Conservation (phyloP, 495 filamentous ascomycete genomes). For the Cenococcum geophilum region DNA sequence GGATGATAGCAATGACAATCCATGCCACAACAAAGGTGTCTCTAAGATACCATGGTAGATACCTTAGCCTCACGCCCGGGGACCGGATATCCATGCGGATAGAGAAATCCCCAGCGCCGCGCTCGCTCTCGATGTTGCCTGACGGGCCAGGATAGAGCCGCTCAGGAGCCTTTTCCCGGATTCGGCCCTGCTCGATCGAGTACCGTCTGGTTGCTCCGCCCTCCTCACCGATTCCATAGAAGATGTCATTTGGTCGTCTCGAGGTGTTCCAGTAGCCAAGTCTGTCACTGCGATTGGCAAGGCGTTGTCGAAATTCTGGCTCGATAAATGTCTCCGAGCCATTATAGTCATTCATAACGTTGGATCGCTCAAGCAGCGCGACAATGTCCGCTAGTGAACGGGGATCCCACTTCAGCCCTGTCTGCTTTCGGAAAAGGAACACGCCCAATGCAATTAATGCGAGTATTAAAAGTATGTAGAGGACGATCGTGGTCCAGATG, state of each 20-base stretch:
- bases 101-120: conserved; percentile 22
- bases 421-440: conserved; percentile 48
- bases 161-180: conserved; percentile 34
- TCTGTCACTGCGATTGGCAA: conserved; percentile 52
- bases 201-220: conserved; percentile 52
- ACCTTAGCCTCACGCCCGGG: conserved; percentile 52
- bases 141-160: conserved; percentile 3
- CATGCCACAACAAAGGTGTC: conserved; percentile 57
- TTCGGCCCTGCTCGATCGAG: conserved; percentile 46
- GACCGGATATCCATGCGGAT: conserved; percentile 43
- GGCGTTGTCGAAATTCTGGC: conserved; percentile 42
- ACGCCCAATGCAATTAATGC: conserved; percentile 50
- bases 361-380: conserved; percentile 69
- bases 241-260: conserved; percentile 49
- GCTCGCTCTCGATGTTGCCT: conserved; percentile 1
- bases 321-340: conserved; percentile 50
- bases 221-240: conserved; percentile 61
- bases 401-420: conserved; percentile 81
- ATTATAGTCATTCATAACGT: conserved; percentile 63
- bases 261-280: conserved; percentile 78
- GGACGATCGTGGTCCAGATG: conserved; percentile 68
- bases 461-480: conserved; percentile 62
- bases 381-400: conserved; percentile 73
- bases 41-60: conserved; percentile 73
- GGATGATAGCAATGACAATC: conserved; percentile 53